phyloP scores from a whole-genome alignment of 257 asterid genomes.

The Solanum boliviense region DNA sequence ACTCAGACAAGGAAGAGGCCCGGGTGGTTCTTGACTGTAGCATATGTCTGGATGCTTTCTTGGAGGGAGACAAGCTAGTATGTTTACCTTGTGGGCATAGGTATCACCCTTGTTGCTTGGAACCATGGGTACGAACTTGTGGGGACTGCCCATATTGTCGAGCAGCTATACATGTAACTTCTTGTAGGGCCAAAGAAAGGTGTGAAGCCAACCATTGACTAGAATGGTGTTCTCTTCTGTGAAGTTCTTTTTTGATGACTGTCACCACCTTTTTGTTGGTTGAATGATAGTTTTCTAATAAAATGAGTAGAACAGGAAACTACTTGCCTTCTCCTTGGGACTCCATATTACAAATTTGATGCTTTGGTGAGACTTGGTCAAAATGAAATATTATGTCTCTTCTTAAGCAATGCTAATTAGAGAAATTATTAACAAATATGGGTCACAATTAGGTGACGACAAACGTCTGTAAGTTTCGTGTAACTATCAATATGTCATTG shows the following conservation, averaged over 20 bases:
- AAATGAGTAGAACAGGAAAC: not conserved
- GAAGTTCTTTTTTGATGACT: not conserved
- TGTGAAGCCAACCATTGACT: not conserved
- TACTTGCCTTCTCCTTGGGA: not conserved
- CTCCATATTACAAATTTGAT: not conserved
- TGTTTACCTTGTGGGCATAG: constrained; percentile 60
- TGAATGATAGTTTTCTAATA: not conserved
- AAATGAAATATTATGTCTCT: not conserved
- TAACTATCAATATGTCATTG: not conserved
- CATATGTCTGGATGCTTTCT: constrained; percentile 74
- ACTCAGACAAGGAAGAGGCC: constrained; percentile 14
- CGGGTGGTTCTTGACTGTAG: constrained; percentile 26
- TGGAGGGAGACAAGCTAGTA: constrained; percentile 54
- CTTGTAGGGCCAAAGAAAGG: not conserved
- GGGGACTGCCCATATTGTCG: constrained; percentile 97
- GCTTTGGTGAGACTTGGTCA: not conserved
- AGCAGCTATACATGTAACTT: constrained; percentile 22
- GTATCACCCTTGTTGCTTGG: constrained; percentile 64
- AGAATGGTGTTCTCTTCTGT: not conserved
- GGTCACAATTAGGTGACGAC: not conserved
- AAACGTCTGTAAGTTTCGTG: not conserved
- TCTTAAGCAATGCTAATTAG: not conserved
- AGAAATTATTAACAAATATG: not conserved
- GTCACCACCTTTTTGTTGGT: not conserved
- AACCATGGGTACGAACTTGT: constrained; percentile 64